Conservation (phyloP, 2,329 filamentous ascomycete species). For the Gliomastix tumulicola region DNA sequence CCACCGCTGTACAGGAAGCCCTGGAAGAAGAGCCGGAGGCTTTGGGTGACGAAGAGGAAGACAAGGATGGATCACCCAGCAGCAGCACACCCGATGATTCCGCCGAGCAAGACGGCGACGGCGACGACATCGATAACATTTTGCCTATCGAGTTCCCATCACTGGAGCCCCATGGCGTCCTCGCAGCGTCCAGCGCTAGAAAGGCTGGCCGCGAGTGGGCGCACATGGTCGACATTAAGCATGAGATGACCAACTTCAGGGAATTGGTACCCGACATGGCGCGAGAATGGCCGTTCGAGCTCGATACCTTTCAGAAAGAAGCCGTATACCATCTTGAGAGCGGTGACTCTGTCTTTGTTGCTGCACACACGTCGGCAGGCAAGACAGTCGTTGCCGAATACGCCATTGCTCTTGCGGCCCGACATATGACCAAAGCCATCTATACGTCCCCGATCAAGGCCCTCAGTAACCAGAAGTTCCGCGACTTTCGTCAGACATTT, state of each 20-base stretch:
- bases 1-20: conserved; percentile 62
- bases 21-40: conserved; percentile 46
- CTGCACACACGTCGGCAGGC: conserved; percentile 92
- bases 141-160: conserved; percentile 91
- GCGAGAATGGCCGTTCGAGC: conserved; percentile 90
- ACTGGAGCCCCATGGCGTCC: conserved; percentile 72
- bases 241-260: conserved; percentile 87
- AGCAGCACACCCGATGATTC: conserved; percentile 14
- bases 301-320: conserved; percentile 98
- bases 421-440: conserved; percentile 99
- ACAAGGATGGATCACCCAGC: conserved; percentile 16
- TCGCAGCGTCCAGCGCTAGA: conserved; percentile 64
- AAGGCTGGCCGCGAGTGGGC: conserved; percentile 86
- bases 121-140: conserved; percentile 72
- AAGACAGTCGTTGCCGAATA: conserved; percentile 99
- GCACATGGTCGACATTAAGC: conserved; percentile 94
- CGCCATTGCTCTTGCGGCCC: conserved; percentile 93
- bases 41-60: conserved; percentile 16
- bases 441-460: conserved; percentile 99
- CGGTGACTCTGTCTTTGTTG: conserved; percentile 95
- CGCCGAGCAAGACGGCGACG: conserved; percentile 34
- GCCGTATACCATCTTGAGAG: conserved; percentile 95
- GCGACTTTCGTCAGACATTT: conserved; percentile 84
- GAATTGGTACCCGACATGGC: conserved; percentile 97
- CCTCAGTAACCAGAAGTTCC: conserved; percentile 96